Evolutionary conservation across 495 filamentous ascomycete genomes (phyloP), one percentile per base, ranked within the genome.

Genomic region (Penicillium paradoxum): DNA sequence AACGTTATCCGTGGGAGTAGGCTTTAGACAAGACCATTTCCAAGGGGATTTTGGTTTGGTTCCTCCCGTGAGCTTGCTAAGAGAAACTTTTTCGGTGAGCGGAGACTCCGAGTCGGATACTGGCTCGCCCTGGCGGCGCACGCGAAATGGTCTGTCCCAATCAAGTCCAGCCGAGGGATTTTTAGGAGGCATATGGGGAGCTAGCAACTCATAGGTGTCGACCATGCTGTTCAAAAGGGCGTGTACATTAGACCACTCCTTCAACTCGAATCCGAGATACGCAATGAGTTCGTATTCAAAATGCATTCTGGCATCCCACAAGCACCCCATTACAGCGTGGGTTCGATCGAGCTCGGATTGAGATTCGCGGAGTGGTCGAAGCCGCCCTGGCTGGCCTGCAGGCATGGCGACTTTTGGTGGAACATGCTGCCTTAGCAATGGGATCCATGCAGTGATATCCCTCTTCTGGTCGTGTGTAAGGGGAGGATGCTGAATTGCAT

Each of bases 231-330:
- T 66, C 38, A 78, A 53, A 5, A 78, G 55, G 42, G 62, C 60
- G 40, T 73, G 54, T 9, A 77, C 75, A 9, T 59, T 68, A 36
- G 71, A 54, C 76, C 76, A 79, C 52, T 74, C 66, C 13, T 71
- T 65, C 47, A 68, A 41, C 14, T 66, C 51, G 47, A 75, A 70
- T 2, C 76, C 76, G n/a, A 78, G 50, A 56, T 78, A 66, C 9
- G 59, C 64, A 11, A 79, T 25, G 27, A 75, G 59, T 55, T 78
- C 69, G 11, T 70, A 21, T 17, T 65, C 38, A 10, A 53, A 53
- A 18, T 48, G 54, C 11, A 13, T 43, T 30, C 69, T 64, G 22
- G 69, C 70, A 43, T 58, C 42, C 29, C 53, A 59, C 13, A 75
- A 41, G 10, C 67, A 43, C 13, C 52, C 53, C 45, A 59, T 55